Conservation (phyloP, 1,284 basidiomycete species). For the Apiotrichum sp. region DNA sequence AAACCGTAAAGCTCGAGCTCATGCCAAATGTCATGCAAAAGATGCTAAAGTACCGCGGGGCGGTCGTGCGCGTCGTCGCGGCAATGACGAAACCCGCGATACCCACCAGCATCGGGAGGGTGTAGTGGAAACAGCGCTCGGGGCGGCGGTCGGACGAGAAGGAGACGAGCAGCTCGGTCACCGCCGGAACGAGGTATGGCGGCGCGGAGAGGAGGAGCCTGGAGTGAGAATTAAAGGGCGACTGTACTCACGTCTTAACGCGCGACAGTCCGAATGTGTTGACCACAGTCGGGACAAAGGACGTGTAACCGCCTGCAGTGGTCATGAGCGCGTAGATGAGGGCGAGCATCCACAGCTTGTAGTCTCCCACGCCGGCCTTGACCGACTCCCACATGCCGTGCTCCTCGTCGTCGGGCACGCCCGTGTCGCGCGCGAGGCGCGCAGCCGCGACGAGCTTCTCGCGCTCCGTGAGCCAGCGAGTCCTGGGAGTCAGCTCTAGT, state of each 20-base stretch:
- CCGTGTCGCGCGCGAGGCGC: slow-evolving; percentile 15
- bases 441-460: slow-evolving; percentile 15
- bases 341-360: slow-evolving; percentile 20
- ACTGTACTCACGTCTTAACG: slow-evolving; percentile 9
- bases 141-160: slow-evolving; percentile 23
- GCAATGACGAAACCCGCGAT: slow-evolving; percentile 33
- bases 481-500: not conserved
- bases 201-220: slow-evolving; percentile 37
- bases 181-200: slow-evolving; percentile 30
- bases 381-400: slow-evolving; percentile 1
- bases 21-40: slow-evolving; percentile 32
- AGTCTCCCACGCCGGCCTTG: slow-evolving; percentile 8
- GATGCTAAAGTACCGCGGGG: slow-evolving; percentile 28
- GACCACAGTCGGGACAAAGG: slow-evolving; percentile 31
- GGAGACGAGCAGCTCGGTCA: slow-evolving; percentile 31
- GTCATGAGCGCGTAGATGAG: slow-evolving; percentile 18
- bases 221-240: not conserved
- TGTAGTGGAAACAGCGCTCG: slow-evolving; percentile 43
- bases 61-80: slow-evolving; percentile 23
- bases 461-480: slow-evolving; percentile 14
- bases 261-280: slow-evolving; percentile 29
- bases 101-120: slow-evolving; percentile 39
- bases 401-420: slow-evolving; percentile 14
- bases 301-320: slow-evolving; percentile 25
- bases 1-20: slow-evolving; percentile 30